Base-by-base conservation (phyloP, 164 flowering plant genomes). In the Sextonia rubra region DNA sequence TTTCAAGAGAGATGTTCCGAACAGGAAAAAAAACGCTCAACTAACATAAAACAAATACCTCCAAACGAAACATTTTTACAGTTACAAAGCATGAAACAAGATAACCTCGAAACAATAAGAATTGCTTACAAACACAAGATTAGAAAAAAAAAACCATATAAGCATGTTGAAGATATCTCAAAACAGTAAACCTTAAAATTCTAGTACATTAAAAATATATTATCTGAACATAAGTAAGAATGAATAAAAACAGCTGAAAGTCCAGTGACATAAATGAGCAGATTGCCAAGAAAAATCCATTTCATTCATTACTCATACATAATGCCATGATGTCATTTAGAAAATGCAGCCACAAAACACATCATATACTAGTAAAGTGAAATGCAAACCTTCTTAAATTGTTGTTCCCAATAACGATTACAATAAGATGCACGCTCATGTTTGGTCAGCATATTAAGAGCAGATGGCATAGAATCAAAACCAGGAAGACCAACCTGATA, bases 361-460 rank as follows among this genome's bases (percentile, higher is more conserved):
- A 64, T 27, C 47, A 64, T 30, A 29, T 17, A 29, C 17, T 15
- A 14, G 7, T 26, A 61, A 24, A 64, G 67, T 64, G 15, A 70
- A 56, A 74, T 68, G 37, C 77, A 30, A 60, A 95, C 99, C 99
- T 91, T 95, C 83, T 90, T 95, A 71, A 93, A 95, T 66, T 95
- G 93, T 74, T 79, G 84, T 77, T 93, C 97, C 99, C 99, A 95
- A 72, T 93, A 89, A 74, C 83, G 93, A 68, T 93, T 95, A 81
- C 99, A 95, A 80, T 93, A 95, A 27, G 99, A 89, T 69, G 99
- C 98, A 73, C 99, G 91, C 63, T 95, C 99, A 83, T 89, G 98
- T 82, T 93, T 95, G 90, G 90, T 88, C 70, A 95, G 85, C 95
- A 88, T 86, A 77, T 88, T 87, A 71, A 95, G 81, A 52, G 99